These are phyloP conservation scores for Pichia exigua DNA, from an alignment of 805 yeast genomes.

Conservation along the genomic window DNA sequence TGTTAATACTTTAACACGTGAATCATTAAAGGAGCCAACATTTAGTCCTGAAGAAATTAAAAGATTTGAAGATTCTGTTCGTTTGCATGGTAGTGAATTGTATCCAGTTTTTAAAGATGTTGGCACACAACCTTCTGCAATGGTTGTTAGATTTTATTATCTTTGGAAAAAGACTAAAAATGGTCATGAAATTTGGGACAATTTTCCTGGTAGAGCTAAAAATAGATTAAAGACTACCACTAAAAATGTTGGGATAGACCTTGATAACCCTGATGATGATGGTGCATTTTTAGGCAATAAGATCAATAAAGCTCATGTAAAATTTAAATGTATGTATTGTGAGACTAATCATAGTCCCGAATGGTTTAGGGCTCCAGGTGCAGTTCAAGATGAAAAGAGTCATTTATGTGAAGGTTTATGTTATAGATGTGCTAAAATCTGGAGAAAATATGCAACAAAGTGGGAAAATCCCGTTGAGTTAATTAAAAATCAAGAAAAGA, in stretches of 20 bases:
- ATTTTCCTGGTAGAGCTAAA: constrained; percentile 60
- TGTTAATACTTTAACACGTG: constrained; percentile 44
- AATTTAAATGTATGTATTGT: constrained; percentile 69
- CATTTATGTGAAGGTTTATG: constrained; percentile 57
- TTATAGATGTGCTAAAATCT: constrained; percentile 76
- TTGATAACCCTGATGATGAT: constrained; percentile 54
- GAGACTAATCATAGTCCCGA: constrained; percentile 42
- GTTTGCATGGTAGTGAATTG: constrained; percentile 67
- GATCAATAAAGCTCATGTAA: constrained; percentile 30
- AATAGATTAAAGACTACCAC: constrained; percentile 39
- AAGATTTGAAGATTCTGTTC: constrained; percentile 69
- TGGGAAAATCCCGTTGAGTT: constrained; percentile 81
- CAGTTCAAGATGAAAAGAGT: constrained; percentile 28
- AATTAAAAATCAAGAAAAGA: constrained; percentile 36
- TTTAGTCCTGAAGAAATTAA: constrained; percentile 54
- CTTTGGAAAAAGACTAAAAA: constrained; percentile 82
- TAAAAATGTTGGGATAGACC: constrained; percentile 37
- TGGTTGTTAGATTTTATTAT: constrained; percentile 81
- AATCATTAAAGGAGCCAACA: constrained; percentile 67
- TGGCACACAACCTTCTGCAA: constrained; percentile 62
- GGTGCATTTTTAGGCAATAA: constrained; percentile 58
- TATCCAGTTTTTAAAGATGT: constrained; percentile 66
- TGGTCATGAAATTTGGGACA: constrained; percentile 79
- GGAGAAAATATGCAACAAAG: constrained; percentile 82
- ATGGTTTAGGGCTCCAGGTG: constrained; percentile 73